These are phyloP conservation scores for Colletotrichum sp. DNA, from an alignment of 2,329 filamentous ascomycete genomes.

Conservation along the genomic window DNA sequence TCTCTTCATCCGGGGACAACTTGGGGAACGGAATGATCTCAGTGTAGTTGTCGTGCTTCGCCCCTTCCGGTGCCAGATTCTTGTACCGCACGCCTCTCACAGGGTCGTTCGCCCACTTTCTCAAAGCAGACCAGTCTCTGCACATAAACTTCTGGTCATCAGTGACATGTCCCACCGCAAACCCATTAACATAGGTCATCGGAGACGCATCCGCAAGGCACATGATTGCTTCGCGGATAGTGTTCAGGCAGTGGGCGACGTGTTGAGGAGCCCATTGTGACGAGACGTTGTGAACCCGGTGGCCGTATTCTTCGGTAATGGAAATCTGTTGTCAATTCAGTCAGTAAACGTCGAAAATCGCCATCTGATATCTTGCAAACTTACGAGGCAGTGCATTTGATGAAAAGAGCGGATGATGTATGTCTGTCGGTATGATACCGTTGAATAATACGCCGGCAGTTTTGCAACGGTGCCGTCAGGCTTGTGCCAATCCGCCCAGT, in stretches of 20 bases:
- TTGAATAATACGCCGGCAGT: constrained; percentile 5
- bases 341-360: neutral
- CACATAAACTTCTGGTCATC: constrained; percentile 12
- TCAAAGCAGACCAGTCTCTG: constrained; percentile 1
- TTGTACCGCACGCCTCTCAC: neutral
- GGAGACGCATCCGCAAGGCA: constrained; percentile 2
- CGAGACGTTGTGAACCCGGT: neutral
- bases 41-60: neutral
- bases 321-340: neutral
- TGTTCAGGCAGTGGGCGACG: constrained; percentile 1
- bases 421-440: neutral
- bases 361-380: fast-evolving
- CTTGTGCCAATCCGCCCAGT: constrained; percentile 6
- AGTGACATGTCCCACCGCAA: neutral
- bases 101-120: constrained; percentile 6
- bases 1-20: neutral
- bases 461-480: constrained; percentile 1
- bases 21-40: constrained; percentile 8
- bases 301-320: constrained; percentile 7
- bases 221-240: constrained; percentile 3
- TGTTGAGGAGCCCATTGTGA: constrained; percentile 8
- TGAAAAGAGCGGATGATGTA: constrained; percentile 16
- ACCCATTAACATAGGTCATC: constrained; percentile 7
- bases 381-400: constrained; percentile 9
- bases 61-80: neutral